Evolutionary conservation across 2,329 filamentous ascomycete genomes (phyloP).

Genomic region (Nigrograna mackinnonii): DNA sequence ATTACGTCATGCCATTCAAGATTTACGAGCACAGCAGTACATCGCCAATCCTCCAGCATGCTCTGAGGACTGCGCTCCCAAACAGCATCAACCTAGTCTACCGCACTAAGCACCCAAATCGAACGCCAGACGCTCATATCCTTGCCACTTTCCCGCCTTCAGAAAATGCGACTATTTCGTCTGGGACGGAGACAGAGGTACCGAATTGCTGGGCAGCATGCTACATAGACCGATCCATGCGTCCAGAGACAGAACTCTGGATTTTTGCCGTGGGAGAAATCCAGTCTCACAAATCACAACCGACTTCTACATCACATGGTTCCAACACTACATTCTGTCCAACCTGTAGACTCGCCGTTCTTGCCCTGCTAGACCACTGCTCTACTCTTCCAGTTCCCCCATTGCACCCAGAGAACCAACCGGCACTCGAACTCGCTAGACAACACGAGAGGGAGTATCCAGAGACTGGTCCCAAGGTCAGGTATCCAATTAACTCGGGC

Average conservation of each 20-base stretch:
- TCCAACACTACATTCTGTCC: slow-evolving; percentile 18
- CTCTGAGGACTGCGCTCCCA: slow-evolving; percentile 58
- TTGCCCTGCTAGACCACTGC: slow-evolving; percentile 31
- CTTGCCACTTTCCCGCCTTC: slow-evolving; percentile 41
- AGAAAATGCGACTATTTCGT: background rate
- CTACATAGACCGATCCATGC: slow-evolving; percentile 63
- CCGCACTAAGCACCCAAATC: slow-evolving; percentile 62
- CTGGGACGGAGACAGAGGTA: too few species aligned
- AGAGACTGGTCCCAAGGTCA: slow-evolving; percentile 17
- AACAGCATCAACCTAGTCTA: slow-evolving; percentile 64
- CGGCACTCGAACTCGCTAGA: slow-evolving; percentile 27
- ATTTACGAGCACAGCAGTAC: slow-evolving; percentile 25
- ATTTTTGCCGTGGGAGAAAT: slow-evolving; percentile 52
- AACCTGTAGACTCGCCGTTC: slow-evolving; percentile 31
- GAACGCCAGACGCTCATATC: slow-evolving; percentile 39
- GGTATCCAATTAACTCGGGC: slow-evolving; percentile 20
- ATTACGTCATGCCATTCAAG: slow-evolving; percentile 5
- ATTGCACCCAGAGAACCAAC: slow-evolving; percentile 25
- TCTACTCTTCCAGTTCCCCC: slow-evolving; percentile 27
- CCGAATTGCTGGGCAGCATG: slow-evolving; percentile 57
- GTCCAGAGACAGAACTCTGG: slow-evolving; percentile 68
- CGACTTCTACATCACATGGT: background rate
- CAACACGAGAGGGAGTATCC: slow-evolving; percentile 31
- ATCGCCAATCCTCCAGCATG: slow-evolving; percentile 55
- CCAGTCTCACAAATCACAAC: slow-evolving; percentile 16